These are phyloP conservation scores for Fusarium abutilonis DNA, from an alignment of 2,329 filamentous ascomycete genomes.

Conservation along the genomic window DNA sequence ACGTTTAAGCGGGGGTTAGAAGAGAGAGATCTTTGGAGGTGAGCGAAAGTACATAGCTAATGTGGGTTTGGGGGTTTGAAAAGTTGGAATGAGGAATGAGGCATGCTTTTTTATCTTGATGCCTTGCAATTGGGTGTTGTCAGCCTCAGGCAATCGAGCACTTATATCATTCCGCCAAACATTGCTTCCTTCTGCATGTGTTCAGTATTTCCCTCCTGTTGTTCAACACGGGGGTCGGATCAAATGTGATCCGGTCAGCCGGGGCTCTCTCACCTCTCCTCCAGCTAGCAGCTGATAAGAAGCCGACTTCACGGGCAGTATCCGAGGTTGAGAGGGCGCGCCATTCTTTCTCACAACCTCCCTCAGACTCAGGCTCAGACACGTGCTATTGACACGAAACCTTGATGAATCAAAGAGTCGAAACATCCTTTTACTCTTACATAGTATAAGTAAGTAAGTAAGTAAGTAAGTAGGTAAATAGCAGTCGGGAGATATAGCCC, in stretches of 20 bases:
- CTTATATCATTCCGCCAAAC: constrained; percentile 5
- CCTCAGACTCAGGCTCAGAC: constrained; percentile 22
- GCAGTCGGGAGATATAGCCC: not conserved
- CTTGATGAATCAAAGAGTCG: not conserved
- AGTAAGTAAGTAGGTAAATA: not conserved
- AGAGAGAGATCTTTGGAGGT: constrained; percentile 11
- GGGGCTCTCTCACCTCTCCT: constrained; percentile 1
- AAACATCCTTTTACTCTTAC: not conserved
- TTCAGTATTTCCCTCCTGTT: too few species aligned
- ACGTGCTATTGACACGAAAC: constrained; percentile 23
- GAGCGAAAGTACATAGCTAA: too few species aligned
- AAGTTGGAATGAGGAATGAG: not conserved
- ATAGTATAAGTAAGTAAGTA: not conserved
- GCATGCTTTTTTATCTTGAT: not conserved
- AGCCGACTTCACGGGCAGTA: constrained; percentile 26
- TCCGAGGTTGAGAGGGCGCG: constrained; percentile 23
- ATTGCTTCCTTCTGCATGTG: not conserved
- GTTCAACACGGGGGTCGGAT: constrained; percentile 20
- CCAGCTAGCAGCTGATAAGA: constrained; percentile 1
- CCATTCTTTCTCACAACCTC: constrained; percentile 5
- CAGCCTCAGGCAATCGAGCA: constrained; percentile 7
- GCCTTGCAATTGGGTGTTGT: constrained; percentile 6
- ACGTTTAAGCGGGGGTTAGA: constrained; percentile 34
- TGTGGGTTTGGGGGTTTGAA: constrained; percentile 29
- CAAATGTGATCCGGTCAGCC: constrained; percentile 29